Conservation (phyloP, 2,329 filamentous ascomycete genomes). For the Didymellaceae sp. region DNA sequence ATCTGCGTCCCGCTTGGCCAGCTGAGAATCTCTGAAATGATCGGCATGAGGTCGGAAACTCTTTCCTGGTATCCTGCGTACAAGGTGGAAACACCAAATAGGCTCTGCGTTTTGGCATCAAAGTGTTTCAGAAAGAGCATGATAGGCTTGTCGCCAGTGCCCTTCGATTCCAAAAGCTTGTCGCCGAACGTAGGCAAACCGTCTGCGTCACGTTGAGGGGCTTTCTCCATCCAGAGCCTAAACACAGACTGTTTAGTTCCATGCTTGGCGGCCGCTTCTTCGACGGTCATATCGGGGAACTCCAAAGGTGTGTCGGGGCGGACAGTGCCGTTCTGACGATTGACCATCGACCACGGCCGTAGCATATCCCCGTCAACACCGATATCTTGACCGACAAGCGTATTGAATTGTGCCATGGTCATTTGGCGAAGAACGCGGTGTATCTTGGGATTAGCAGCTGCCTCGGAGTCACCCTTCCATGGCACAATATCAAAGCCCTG, state of each 20-base stretch:
- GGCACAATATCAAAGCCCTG: conserved; percentile 79
- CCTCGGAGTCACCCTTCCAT: conserved; percentile 62
- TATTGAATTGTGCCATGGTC: conserved; percentile 76
- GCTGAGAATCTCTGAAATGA: conserved; percentile 81
- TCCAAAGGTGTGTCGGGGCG: conserved; percentile 87
- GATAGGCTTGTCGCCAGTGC: conserved; percentile 64
- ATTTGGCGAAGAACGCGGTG: conserved; percentile 79
- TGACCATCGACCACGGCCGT: conserved; percentile 96
- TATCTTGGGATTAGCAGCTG: conserved; percentile 70
- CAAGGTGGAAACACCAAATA: conserved; percentile 80
- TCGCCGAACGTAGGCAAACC: conserved; percentile 77
- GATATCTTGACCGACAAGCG: conserved; percentile 73
- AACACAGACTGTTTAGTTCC: conserved; percentile 73
- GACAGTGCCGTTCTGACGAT: conserved; percentile 95
- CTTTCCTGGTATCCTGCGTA: conserved; percentile 89
- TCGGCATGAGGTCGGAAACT: conserved; percentile 79
- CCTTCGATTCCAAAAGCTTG: conserved; percentile 61
- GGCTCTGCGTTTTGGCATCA: conserved; percentile 74
- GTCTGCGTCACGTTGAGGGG: conserved; percentile 72
- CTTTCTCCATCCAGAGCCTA: conserved; percentile 80
- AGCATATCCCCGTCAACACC: conserved; percentile 71
- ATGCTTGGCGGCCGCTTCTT: conserved; percentile 71
- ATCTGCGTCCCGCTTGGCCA: conserved; percentile 80
- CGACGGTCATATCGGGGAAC: conserved; percentile 71
- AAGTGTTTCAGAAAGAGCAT: conserved; percentile 94